Base-by-base conservation (phyloP, 2,329 filamentous ascomycete species). In the Ceratocystis huliohia region DNA sequence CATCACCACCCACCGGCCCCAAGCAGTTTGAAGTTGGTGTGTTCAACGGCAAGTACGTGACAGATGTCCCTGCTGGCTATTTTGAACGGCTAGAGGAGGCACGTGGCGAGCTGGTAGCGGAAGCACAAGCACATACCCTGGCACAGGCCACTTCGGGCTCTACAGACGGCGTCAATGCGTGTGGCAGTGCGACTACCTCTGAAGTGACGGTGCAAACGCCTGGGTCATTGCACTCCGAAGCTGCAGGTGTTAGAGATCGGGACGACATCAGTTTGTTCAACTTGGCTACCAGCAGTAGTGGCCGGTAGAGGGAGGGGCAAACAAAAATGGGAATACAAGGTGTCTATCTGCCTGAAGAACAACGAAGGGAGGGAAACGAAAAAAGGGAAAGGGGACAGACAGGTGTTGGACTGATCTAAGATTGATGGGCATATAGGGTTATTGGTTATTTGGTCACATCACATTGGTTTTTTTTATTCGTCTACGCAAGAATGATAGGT, bases 41-140 rank as follows among this genome's bases (percentile, higher is more conserved):
- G 7, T 96, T 97, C 78, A 91, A 86, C 73, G 93, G 93, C 59
- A 84, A 86, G 69, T 96, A 96, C 75, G 81, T 89, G 69, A 96
- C 93, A 0, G 84, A 85, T 0, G 88, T 96, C 1, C 83, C 87
- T 1, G 82, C 86, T 5, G 86, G 83, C 46, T 96, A 96, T 77
- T 94, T 96, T 71, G 84, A 89, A 70, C 89, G 91, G 72, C 80
- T 95, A 4, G 87, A 89, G 75, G 78, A 81, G 67, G 76, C 91
- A 20, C 81, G 89, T 65, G 88, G 87, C 61, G 86, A 89, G 74
- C 87, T 83, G 69, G 37, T 56, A 33, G 56, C 53, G 3, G 66
- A 30, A 10, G 56, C 48, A 13, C 33, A 50, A n/a, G 37, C 37
- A 28, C 25, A 44, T 59, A 53, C 30, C 13, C 44, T 30, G 15